phyloP scores from a whole-genome alignment of 2,329 filamentous ascomycete genomes.

The Clonostachys solani region DNA sequence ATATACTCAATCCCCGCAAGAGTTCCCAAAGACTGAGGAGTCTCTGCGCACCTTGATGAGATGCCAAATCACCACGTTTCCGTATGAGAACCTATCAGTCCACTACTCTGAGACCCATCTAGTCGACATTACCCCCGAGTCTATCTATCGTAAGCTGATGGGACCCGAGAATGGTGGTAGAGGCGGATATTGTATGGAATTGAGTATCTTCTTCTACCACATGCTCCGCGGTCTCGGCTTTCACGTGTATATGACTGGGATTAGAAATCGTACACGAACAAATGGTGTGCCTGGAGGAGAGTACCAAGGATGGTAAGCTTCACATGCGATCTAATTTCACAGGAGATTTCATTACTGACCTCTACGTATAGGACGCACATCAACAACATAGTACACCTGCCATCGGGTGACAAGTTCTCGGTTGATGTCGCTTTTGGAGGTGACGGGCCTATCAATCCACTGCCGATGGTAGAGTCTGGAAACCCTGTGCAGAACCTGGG shows the following conservation, averaged over 20 bases:
- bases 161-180: constrained; percentile 25
- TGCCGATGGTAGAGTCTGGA: constrained; percentile 41
- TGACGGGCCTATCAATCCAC: constrained; percentile 53
- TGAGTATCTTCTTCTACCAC: constrained; percentile 49
- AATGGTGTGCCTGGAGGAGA: constrained; percentile 32
- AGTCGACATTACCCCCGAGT: constrained; percentile 36
- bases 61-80: constrained; percentile 24
- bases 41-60: not conserved
- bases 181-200: constrained; percentile 61
- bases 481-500: constrained; percentile 41
- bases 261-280: constrained; percentile 34
- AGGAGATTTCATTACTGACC: not conserved
- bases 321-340: not conserved
- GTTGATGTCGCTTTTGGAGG: constrained; percentile 64
- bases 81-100: constrained; percentile 52
- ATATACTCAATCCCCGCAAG: not conserved
- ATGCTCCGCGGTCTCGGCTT: constrained; percentile 46
- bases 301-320: constrained; percentile 40
- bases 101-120: constrained; percentile 39
- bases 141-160: constrained; percentile 46
- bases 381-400: constrained; percentile 55
- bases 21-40: not conserved
- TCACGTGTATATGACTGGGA: constrained; percentile 51
- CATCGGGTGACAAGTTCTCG: constrained; percentile 40
- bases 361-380: constrained; percentile 41